Conservation (phyloP, 139 green algal species). For the Pleodorina starrii region DNA sequence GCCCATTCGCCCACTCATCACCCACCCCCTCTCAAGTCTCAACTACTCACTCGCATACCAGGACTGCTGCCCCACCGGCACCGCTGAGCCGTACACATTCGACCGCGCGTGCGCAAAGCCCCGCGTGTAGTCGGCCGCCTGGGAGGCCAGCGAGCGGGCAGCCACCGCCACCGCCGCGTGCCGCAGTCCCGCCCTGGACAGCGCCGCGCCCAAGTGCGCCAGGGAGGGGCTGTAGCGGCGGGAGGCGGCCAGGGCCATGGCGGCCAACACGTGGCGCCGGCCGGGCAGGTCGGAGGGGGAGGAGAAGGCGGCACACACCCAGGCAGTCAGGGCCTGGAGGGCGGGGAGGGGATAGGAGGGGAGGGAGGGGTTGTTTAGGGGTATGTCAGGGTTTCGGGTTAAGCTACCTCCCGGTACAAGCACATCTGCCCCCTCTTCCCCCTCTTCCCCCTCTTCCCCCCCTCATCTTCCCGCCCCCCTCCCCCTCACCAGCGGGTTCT, state of each 20-base stretch:
- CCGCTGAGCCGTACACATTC: not conserved
- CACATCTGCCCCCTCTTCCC: not conserved
- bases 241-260: not conserved
- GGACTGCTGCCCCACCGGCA: not conserved
- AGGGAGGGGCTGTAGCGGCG: not conserved
- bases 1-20: not conserved
- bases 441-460: not conserved
- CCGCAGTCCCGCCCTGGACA: not conserved
- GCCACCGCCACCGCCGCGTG: conserved; percentile 23
- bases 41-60: conserved; percentile 11
- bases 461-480: not conserved
- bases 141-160: not conserved
- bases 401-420: not conserved
- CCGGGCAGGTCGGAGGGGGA: not conserved
- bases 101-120: not conserved
- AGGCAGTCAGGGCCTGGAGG: conserved; percentile 4
- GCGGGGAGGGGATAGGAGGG: not conserved
- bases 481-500: not conserved
- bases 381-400: not conserved
- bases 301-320: conserved; percentile 16
- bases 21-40: not conserved
- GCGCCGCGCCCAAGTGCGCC: conserved; percentile 1
- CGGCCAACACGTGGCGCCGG: conserved; percentile 19
- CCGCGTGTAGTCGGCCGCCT: not conserved
- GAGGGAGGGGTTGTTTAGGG: not conserved